Evolutionary conservation across 352 stramenopile genomes (phyloP).

Genomic region (Phytophthora cactorum): DNA sequence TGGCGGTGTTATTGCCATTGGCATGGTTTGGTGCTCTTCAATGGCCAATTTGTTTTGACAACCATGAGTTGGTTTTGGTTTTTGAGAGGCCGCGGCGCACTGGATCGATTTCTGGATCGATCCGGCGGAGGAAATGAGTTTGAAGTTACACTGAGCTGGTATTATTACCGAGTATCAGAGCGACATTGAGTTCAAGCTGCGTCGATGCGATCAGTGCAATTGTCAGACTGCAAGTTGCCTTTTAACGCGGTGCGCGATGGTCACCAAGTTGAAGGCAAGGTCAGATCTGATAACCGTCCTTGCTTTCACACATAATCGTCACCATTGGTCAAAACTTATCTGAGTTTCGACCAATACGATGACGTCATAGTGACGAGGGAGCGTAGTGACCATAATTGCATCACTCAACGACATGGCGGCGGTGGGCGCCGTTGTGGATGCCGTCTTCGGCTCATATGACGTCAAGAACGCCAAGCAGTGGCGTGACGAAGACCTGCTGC

Average conservation of each 20-base stretch:
- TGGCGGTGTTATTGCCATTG: neutral
- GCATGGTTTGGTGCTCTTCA: neutral
- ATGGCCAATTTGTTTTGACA: neutral
- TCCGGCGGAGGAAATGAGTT: neutral
- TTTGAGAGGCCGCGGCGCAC: neutral
- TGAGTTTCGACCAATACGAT: constrained; percentile 1
- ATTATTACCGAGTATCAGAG: neutral
- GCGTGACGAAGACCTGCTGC: constrained; percentile 78
- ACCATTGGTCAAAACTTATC: constrained; percentile 14
- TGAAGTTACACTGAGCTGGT: neutral
- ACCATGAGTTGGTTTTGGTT: neutral
- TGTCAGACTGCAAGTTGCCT: constrained; percentile 12
- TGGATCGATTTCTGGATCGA: constrained; percentile 5
- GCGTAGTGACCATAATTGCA: constrained; percentile 9
- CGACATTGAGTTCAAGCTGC: neutral
- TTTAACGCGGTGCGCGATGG: constrained; percentile 6
- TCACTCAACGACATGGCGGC: constrained; percentile 45
- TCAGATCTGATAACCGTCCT: constrained; percentile 37
- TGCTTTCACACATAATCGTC: constrained; percentile 7
- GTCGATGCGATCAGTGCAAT: neutral
- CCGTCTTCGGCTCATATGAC: constrained; percentile 86
- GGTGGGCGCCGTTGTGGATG: constrained; percentile 71
- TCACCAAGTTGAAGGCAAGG: constrained; percentile 38
- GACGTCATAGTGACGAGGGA: constrained; percentile 20
- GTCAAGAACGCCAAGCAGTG: constrained; percentile 87